Percentiles rank a stretch among this genome's conserved stretches.
Evolutionary conservation across 768 basidiomycete genomes (phyloP).

Genomic region (Tephrocybe sp.): DNA sequence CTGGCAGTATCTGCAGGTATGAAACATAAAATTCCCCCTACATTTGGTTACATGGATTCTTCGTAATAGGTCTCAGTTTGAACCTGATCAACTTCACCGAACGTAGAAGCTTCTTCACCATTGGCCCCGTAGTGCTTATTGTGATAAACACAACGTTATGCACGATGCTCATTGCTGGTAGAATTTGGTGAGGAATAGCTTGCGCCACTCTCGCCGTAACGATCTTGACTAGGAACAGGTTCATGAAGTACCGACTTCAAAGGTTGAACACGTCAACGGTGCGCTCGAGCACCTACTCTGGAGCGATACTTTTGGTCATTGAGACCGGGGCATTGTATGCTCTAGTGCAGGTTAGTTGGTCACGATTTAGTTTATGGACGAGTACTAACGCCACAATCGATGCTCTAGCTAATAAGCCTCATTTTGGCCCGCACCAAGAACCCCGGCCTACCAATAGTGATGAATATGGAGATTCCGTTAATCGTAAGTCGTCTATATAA

Average conservation of each 20-base stretch:
- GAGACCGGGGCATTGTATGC: conserved; percentile 1
- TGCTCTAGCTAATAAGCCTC: background rate
- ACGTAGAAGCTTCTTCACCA: conserved; percentile 1
- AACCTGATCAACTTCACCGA: background rate
- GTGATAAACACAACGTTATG: conserved; percentile 5
- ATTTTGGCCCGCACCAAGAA: background rate
- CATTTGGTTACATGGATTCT: too few relatives aligned
- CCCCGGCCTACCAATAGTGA: background rate
- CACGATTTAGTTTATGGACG: background rate
- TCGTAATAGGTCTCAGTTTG: background rate
- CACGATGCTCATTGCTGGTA: conserved; percentile 4
- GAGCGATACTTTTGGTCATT: background rate
- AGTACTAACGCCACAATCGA: background rate
- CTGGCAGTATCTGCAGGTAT: background rate
- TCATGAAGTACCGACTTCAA: background rate
- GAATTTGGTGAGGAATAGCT: background rate
- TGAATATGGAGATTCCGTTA: background rate
- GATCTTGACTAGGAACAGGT: background rate
- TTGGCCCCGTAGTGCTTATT: background rate
- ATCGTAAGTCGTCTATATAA: too few relatives aligned
- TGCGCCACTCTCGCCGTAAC: background rate
- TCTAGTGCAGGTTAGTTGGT: background rate
- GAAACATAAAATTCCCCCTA: too few relatives aligned
- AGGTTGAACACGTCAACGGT: background rate
- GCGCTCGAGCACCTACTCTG: background rate